phyloP scores from a whole-genome alignment of 2,329 filamentous ascomycete genomes.

The Talaromyces rugulosus region DNA sequence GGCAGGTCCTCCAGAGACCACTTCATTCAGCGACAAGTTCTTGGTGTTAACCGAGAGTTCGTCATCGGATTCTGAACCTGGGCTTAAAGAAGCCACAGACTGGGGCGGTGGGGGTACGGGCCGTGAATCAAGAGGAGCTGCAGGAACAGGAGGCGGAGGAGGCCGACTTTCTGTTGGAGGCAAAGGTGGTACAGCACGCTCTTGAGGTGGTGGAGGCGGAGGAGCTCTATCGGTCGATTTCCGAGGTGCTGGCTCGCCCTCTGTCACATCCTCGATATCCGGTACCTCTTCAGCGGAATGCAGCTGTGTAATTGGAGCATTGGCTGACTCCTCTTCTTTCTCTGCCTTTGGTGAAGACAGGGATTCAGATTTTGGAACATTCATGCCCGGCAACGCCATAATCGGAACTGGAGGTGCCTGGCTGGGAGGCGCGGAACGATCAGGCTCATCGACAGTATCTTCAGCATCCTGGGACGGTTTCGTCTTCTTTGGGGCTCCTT shows the following conservation, averaged over 20 bases:
- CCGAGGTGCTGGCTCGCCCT: constrained; percentile 28
- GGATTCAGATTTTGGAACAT: constrained; percentile 47
- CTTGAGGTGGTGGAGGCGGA: constrained; percentile 48
- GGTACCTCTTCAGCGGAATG: constrained; percentile 45
- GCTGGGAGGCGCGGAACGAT: constrained; percentile 24
- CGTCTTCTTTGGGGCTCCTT: constrained; percentile 43
- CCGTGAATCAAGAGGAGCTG: constrained; percentile 39
- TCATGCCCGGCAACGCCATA: constrained; percentile 67
- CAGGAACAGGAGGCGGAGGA: constrained; percentile 33
- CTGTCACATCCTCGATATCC: constrained; percentile 51
- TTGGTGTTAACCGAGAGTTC: constrained; percentile 62
- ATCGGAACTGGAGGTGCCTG: constrained; percentile 48
- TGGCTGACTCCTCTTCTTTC: constrained; percentile 49
- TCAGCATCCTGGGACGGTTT: constrained; percentile 39
- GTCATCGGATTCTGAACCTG: constrained; percentile 84
- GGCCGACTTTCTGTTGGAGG: constrained; percentile 38
- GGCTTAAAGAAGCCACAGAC: constrained; percentile 60
- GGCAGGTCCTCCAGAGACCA: constrained; percentile 37
- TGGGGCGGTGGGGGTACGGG: constrained; percentile 47
- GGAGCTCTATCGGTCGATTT: constrained; percentile 39
- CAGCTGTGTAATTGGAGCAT: constrained; percentile 39
- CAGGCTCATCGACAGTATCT: constrained; percentile 25
- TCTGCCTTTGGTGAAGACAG: constrained; percentile 41
- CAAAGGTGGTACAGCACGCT: constrained; percentile 41
- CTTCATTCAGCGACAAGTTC: constrained; percentile 39